These are phyloP conservation scores for Picochlorum sp. DNA, from an alignment of 139 green algal genomes.

Conservation along the genomic window DNA sequence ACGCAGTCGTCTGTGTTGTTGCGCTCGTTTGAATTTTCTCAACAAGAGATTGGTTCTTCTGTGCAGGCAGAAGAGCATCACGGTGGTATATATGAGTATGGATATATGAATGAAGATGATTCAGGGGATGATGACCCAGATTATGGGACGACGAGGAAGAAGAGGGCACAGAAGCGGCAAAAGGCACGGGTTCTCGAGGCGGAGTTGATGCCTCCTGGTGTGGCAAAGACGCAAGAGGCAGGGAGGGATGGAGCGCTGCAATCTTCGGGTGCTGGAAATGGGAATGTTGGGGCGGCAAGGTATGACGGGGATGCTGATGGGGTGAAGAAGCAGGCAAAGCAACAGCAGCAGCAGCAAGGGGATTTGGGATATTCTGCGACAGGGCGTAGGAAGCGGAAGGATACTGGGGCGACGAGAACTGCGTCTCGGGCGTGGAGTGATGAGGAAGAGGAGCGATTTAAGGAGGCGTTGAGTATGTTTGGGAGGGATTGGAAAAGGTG, in stretches of 20 bases:
- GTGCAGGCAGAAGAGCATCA: constrained; percentile 1
- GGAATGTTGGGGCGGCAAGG: too few relatives aligned
- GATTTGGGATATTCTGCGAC: constrained; percentile 32
- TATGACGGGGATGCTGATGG: not conserved
- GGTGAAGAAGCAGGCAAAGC: not conserved
- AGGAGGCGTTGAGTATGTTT: constrained; percentile 46
- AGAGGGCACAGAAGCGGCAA: constrained; percentile 1
- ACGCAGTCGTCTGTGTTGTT: not conserved
- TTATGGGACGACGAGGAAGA: constrained; percentile 14
- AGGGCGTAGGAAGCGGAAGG: constrained; percentile 60
- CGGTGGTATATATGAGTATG: constrained; percentile 7
- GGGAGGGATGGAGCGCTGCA: not conserved
- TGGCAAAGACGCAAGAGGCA: too few relatives aligned
- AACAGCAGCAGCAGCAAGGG: constrained; percentile 3
- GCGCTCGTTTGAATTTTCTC: not conserved
- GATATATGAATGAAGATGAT: not conserved
- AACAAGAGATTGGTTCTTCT: not conserved
- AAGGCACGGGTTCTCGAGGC: constrained; percentile 2
- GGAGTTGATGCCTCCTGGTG: not conserved
- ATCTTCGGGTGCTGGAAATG: too few relatives aligned
- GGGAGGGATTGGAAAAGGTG: constrained; percentile 59
- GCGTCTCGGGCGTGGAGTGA: constrained; percentile 47
- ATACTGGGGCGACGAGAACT: constrained; percentile 42
- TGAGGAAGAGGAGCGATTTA: constrained; percentile 64
- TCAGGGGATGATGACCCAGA: constrained; percentile 21